These are phyloP conservation scores for Juglanconis oblonga DNA, from an alignment of 2,329 filamentous ascomycete genomes.

Conservation along the genomic window DNA sequence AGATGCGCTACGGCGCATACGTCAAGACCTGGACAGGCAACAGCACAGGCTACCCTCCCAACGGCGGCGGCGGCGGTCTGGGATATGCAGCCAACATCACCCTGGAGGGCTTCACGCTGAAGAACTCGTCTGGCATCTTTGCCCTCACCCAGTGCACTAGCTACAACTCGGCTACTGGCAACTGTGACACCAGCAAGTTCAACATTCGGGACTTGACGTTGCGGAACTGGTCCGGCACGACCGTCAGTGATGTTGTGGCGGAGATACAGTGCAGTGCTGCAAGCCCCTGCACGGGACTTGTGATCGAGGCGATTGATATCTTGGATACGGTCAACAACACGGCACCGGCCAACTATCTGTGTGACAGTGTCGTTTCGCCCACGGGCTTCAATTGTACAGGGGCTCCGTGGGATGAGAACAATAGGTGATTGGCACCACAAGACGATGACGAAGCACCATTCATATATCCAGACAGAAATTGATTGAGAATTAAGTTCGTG, in stretches of 20 bases:
- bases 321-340: conserved; percentile 13
- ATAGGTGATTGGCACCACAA: not conserved
- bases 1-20: conserved; percentile 19
- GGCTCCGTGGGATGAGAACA: conserved; percentile 16
- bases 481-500: not conserved
- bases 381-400: conserved; percentile 16
- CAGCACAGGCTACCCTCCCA: conserved; percentile 12
- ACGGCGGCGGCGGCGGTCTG: conserved; percentile 18
- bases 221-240: conserved; percentile 18
- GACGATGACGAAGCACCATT: not conserved
- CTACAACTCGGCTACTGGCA: conserved; percentile 18
- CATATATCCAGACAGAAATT: not conserved
- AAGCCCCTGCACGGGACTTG: conserved; percentile 14
- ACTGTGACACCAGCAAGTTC: conserved; percentile 23
- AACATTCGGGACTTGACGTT: conserved; percentile 20
- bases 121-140: conserved; percentile 18
- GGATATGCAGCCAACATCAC: conserved; percentile 23
- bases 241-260: conserved; percentile 12
- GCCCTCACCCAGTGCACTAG: conserved; percentile 22
- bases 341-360: conserved; percentile 13
- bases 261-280: conserved; percentile 19
- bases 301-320: conserved; percentile 8
- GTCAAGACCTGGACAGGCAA: conserved; percentile 19
- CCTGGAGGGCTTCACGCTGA: conserved; percentile 21
- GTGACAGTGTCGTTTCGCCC: conserved; percentile 14